Evolutionary conservation across 345 rosid genomes (phyloP), one percentile per base, ranked within the genome.

Genomic region (Erucastrum elatum): DNA sequence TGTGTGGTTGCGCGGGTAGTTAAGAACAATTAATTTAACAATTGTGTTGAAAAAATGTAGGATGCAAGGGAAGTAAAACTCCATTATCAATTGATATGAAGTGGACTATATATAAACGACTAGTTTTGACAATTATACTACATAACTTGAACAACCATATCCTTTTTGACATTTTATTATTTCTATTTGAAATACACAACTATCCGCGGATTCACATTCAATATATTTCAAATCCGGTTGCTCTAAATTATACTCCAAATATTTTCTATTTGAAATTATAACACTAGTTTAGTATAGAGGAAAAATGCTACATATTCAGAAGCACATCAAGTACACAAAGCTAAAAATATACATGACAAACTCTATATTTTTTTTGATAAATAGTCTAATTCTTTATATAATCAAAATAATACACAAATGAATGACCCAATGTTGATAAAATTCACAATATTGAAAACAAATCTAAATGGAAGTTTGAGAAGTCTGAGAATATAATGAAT

Each of bases 21-120:
- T 33, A 71, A 51, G 8, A 27, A 60, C 13, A 59, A 2, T 72
- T 30, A 5, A 64, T 75, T 17, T 51, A 69, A 53, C 15, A 69
- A 69, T 53, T 69, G 59, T 30, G 79, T 44, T 73, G 60, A 51
- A 77, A 78, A 82, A 70, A 10, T 9, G 33, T 59, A 59, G n/a
- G 31, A 46, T 74, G 61, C 15, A 26, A 39, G 69, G 78, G 31
- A 83, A 81, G 84, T 83, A 81, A 82, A 69, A 64, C 78, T 77
- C 84, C 85, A 82, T 79, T 79, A 78, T 75, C 31, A 64, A 69
- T 55, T 69, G 71, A 75, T 74, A 37, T 80, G 39, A 64, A 80
- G 71, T 68, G 53, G 71, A 80, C 82, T 80, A 68, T 21, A 29
- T 53, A 29, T 68, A 63, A 63, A 75, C 67, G 67, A 80, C 79